Conservation (phyloP, 139 green algal genomes). For the Trebouxia sp. region DNA sequence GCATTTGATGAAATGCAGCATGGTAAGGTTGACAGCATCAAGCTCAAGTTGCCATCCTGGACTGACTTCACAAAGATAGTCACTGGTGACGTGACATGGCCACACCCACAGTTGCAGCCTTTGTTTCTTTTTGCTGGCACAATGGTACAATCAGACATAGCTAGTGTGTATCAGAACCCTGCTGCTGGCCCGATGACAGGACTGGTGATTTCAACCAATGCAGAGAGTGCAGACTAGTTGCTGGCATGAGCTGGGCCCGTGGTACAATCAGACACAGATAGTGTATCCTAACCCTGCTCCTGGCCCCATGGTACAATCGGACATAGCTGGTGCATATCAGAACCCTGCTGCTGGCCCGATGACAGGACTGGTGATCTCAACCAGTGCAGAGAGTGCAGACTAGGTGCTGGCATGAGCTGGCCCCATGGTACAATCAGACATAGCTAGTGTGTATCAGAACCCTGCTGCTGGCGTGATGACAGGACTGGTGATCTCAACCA, state of each 20-base stretch:
- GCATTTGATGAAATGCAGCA: conserved; percentile 16
- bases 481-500: background rate
- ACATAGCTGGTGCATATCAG: background rate
- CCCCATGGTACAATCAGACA: no score
- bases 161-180: background rate
- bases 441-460: no score
- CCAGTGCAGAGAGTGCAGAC: background rate
- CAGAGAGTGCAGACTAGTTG: no score
- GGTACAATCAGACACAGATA: no score
- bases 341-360: background rate
- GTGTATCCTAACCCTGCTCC: no score
- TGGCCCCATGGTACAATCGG: background rate
- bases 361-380: background rate
- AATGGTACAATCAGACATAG: background rate
- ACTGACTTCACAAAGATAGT: background rate
- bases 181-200: background rate
- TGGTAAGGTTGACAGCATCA: background rate
- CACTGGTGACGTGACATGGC: background rate
- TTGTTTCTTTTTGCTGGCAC: conserved; percentile 1
- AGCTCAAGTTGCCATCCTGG: background rate
- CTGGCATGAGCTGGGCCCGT: no score
- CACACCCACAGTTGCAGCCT: background rate
- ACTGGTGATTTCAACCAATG: background rate
- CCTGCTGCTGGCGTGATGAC: background rate
- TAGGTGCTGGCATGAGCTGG: no score